Percentiles rank a stretch among this genome's conserved stretches.
phyloP scores from a whole-genome alignment of 176 grass and related monocot species.

The Zea mays region Zm-B73-REFERENCE-NAM-5.0 NC_050096.1:194955501-194956000 shows the following conservation, averaged over 20 bases:
- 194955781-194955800: conserved; percentile 1
- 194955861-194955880: conserved; percentile 4
- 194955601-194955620: neutral
- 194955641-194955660: neutral
- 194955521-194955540: neutral
- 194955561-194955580: neutral
- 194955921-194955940: neutral
- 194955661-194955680: neutral
- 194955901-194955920: neutral
- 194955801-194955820: neutral
- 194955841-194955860: conserved; percentile 26
- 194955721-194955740: neutral
- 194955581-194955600: neutral
- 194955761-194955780: neutral
- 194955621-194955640: conserved; percentile 21
- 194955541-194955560: neutral
- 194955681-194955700: neutral
- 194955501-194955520: neutral
- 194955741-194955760: neutral
- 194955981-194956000: conserved; percentile 2
- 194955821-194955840: neutral
- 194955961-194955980: neutral
- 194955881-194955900: conserved; percentile 49
- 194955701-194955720: neutral
- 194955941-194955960: neutral